Evolutionary conservation across 2,329 filamentous ascomycete genomes (phyloP), one percentile per base, ranked within the genome.

Genomic region (Fusarium longipes): DNA sequence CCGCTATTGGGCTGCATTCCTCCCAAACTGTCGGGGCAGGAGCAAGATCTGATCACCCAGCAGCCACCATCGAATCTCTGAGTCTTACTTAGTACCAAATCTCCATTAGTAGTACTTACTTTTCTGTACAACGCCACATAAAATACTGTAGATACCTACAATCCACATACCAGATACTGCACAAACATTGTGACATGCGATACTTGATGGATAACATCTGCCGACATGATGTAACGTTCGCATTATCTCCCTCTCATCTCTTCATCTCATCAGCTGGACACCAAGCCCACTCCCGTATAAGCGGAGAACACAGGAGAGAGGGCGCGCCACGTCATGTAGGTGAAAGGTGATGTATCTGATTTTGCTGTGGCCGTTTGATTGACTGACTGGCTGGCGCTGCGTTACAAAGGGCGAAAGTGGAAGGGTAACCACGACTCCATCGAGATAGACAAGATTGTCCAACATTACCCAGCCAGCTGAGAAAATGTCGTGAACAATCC

Each of bases 281-380:
- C 18, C 20, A 30, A 43, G 36, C 38, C 59, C n/a, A n/a, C n/a
- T n/a, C n/a, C 59, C 40, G 22, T 42, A 33, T 22, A 45, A 58
- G 58, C 38, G 60, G 43, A 57, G 43, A 35, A 40, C 35, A 29
- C 25, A 36, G 14, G 43, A 48, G 30, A 49, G 30, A 47, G 40
- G 29, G 32, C 58, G 33, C 58, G 51, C 58, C 51, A 63, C 43
- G 12, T 40, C 27, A 32, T 61, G 56, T 61, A 39, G 56, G 29
- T 42, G 63, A 67, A 44, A 65, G 64, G 42, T 67, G 64, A 67
- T 68, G 40, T 63, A 55, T 67, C 64, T 48, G 33, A 60, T 68
- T 57, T 38, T 35, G 20, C 50, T 30, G 35, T 39, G 45, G 52
- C 49, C n/a, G n/a, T n/a, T n/a, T 44, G 51, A 27, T 25, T 39